Evolutionary conservation across 2,329 filamentous ascomycete species (phyloP), one percentile per base, ranked within the genome.

Genomic region (Scleromitrula shiraiana): DNA sequence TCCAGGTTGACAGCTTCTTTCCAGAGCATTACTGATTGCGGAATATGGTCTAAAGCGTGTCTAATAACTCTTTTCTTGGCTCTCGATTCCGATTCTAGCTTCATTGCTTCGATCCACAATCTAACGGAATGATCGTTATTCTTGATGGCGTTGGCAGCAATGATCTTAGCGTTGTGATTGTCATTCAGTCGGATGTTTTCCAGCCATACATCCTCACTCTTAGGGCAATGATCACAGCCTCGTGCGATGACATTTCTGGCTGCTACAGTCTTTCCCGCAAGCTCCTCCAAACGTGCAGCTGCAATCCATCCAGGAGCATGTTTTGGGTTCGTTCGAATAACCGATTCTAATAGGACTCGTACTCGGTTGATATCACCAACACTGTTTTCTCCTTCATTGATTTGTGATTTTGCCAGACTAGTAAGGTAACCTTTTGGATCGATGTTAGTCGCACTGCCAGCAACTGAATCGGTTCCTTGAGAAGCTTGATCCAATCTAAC

Each of bases 231-330:
- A 56, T 91, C 82, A 62, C 89, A 95, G 1, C 91, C 94, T 59
- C 87, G 80, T 2, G 87, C 82, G 52, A 98, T 95, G 30, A 94
- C 78, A 59, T 85, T 93, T 48, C 91, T 80, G 10, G 93, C 93
- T 3, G 89, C 85, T 6, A 94, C 89, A 48, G 87, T 85, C 67
- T 94, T 95, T 37, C 91, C 91, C 3, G 93, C 93, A 52, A 94
- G 73, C 65, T 97, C 90, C 66, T 98, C 94, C 40, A 98, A 68
- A 61, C 93, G 81, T 14, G 91, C 89, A 3, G 93, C 87, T 4
- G 94, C 93, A 59, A 98, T 94, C 86, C 94, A 98, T 17, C 89
- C 93, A 8, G 93, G 87, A 0, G 87, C 89, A 62, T 97, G 94
- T 54, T 88, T 90, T 2, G 91, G 88, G 65, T 98, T 98, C 7